Conservation (phyloP, 768 basidiomycete genomes). For the Cubamyces sp. region DNA sequence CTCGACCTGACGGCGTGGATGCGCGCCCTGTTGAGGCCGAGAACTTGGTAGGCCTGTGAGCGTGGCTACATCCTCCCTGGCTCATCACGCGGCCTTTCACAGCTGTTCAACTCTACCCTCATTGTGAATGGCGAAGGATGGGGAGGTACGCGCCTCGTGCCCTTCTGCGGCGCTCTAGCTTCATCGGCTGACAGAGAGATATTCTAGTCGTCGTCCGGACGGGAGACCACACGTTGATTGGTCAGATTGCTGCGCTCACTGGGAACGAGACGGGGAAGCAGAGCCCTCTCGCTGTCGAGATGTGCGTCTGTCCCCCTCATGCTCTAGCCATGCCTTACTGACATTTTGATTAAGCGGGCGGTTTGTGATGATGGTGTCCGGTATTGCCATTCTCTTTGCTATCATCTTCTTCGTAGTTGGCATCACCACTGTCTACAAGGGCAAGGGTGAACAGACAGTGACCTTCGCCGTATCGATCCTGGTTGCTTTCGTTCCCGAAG, state of each 20-base stretch:
- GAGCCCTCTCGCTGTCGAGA: slow-evolving; percentile 68
- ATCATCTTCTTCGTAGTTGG: slow-evolving; percentile 69
- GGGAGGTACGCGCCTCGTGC: slow-evolving; percentile 50
- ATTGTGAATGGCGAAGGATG: slow-evolving; percentile 75
- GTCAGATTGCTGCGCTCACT: slow-evolving; percentile 70
- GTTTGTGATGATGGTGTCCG: slow-evolving; percentile 66
- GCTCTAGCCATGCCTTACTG: slow-evolving; percentile 7
- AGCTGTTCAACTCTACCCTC: slow-evolving; percentile 75
- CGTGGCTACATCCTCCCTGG: not conserved
- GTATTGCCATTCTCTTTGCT: slow-evolving; percentile 63
- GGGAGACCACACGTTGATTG: slow-evolving; percentile 69
- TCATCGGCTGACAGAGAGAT: not conserved
- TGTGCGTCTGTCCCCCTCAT: slow-evolving; percentile 43
- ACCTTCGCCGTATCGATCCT: slow-evolving; percentile 65
- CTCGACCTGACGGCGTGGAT: slow-evolving; percentile 49
- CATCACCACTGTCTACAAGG: slow-evolving; percentile 67
- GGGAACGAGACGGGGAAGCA: slow-evolving; percentile 66
- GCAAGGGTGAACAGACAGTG: slow-evolving; percentile 60
- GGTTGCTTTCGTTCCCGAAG: slow-evolving; percentile 65
- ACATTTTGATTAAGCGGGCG: slow-evolving; percentile 43
- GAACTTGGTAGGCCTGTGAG: slow-evolving; percentile 50
- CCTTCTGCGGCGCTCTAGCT: not conserved
- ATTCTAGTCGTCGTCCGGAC: slow-evolving; percentile 63
- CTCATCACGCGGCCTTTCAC: not conserved
- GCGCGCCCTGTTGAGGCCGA: slow-evolving; percentile 64